Percentiles rank a stretch among this genome's conserved stretches.
Evolutionary conservation across 164 flowering plant genomes (phyloP).

Genomic region (Piper betle): DNA sequence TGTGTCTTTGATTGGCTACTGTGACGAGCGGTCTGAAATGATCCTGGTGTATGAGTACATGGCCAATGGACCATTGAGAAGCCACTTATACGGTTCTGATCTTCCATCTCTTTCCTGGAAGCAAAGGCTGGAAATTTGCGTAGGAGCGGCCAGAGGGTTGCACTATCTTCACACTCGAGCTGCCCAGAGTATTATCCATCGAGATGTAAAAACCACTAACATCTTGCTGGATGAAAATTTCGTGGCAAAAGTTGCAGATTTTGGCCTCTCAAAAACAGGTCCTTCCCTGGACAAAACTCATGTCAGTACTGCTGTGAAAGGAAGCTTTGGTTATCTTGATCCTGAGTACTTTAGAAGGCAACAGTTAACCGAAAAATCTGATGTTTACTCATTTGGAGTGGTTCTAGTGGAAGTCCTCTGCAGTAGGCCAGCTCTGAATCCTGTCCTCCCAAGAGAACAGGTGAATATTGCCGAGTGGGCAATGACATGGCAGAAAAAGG

Average conservation of each 20-base stretch:
- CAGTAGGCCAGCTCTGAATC: slow-evolving; percentile 79
- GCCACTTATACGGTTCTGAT: slow-evolving; percentile 81
- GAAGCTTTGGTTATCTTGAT: slow-evolving; percentile 90
- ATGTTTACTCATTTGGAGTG: slow-evolving; percentile 93
- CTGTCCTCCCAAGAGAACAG: slow-evolving; percentile 85
- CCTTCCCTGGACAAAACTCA: slow-evolving; percentile 90
- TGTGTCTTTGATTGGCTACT: slow-evolving; percentile 90
- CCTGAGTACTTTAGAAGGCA: slow-evolving; percentile 95
- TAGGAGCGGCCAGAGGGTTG: slow-evolving; percentile 90
- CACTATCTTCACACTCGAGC: slow-evolving; percentile 98
- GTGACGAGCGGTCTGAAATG: slow-evolving; percentile 91
- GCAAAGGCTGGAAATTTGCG: slow-evolving; percentile 88
- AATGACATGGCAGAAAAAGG: slow-evolving; percentile 90
- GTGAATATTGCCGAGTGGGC: slow-evolving; percentile 95
- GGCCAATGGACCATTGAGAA: slow-evolving; percentile 92
- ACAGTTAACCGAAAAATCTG: slow-evolving; percentile 84
- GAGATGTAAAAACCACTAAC: slow-evolving; percentile 92
- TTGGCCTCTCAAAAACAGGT: slow-evolving; percentile 87
- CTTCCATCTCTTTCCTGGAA: slow-evolving; percentile 80
- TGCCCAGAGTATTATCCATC: slow-evolving; percentile 73
- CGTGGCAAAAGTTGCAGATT: slow-evolving; percentile 92
- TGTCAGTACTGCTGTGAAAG: slow-evolving; percentile 93
- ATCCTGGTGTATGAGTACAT: slow-evolving; percentile 86
- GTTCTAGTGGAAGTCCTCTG: slow-evolving; percentile 91
- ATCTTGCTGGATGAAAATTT: slow-evolving; percentile 81